These are phyloP conservation scores for Camellia sinensis DNA, from an alignment of 148 eudicot species.

Conservation along the genomic window DNA sequence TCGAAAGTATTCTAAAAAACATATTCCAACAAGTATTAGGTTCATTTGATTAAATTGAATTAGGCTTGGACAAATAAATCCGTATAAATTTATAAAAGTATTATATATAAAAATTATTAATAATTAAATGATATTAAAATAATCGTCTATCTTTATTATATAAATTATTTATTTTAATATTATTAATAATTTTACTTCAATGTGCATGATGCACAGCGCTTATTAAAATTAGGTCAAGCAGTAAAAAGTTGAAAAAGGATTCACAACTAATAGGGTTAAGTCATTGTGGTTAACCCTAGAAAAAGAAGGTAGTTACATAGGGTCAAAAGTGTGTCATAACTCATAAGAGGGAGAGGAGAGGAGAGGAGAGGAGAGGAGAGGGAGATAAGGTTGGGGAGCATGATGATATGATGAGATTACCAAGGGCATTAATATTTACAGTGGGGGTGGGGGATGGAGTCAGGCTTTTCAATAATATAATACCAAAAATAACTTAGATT, in stretches of 20 bases:
- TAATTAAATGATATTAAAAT: too few species aligned
- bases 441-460: conserved; percentile 6
- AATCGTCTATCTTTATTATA: too few species aligned
- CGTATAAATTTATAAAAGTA: too few species aligned
- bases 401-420: conserved; percentile 16
- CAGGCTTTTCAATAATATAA: conserved; percentile 8
- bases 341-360: not conserved
- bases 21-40: too few species aligned
- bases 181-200: not conserved
- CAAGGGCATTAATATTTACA: conserved; percentile 16
- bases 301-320: not conserved
- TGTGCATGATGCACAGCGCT: not conserved
- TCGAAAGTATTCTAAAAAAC: too few species aligned
- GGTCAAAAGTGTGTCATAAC: conserved; percentile 6
- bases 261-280: not conserved
- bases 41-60: too few species aligned
- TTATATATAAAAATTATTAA: too few species aligned
- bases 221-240: not conserved
- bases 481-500: not conserved
- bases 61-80: too few species aligned
- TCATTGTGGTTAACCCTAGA: not conserved
- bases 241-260: not conserved
- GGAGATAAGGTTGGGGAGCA: not conserved
- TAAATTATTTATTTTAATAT: too few species aligned
- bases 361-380: not conserved